Conservation (phyloP, 164 flowering plant genomes). For the Vitis rupestris region DNA sequence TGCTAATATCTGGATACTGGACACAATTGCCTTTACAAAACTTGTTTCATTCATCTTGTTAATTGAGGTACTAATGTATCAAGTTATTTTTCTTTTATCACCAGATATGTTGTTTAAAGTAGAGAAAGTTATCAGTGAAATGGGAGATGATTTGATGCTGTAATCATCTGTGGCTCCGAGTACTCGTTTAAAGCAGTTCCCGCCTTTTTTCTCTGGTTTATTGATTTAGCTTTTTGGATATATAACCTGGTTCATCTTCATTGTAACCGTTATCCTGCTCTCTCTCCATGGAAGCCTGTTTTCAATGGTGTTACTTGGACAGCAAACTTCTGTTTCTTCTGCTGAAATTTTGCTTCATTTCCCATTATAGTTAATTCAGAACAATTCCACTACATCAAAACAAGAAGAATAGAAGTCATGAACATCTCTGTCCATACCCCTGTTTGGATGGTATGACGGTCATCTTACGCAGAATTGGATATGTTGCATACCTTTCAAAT, state of each 20-base stretch:
- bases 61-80: not conserved
- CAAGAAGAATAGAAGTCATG: too few species aligned
- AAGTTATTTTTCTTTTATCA: not conserved
- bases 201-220: not conserved
- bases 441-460: too few species aligned
- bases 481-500: too few species aligned
- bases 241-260: not conserved
- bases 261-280: not conserved
- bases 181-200: not conserved
- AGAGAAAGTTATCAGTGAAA: conserved; percentile 52
- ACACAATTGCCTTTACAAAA: not conserved
- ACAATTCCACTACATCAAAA: too few species aligned
- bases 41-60: not conserved
- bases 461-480: too few species aligned
- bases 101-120: conserved; percentile 63
- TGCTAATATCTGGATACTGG: not conserved
- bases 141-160: conserved; percentile 41
- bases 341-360: not conserved
- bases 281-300: not conserved
- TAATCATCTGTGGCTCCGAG: conserved; percentile 9
- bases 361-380: too few species aligned
- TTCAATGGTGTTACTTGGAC: not conserved
- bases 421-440: too few species aligned
- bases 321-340: not conserved
- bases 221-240: not conserved